Conservation (phyloP, 2,329 filamentous ascomycete species). For the Ilyonectria mors-panacis region DNA sequence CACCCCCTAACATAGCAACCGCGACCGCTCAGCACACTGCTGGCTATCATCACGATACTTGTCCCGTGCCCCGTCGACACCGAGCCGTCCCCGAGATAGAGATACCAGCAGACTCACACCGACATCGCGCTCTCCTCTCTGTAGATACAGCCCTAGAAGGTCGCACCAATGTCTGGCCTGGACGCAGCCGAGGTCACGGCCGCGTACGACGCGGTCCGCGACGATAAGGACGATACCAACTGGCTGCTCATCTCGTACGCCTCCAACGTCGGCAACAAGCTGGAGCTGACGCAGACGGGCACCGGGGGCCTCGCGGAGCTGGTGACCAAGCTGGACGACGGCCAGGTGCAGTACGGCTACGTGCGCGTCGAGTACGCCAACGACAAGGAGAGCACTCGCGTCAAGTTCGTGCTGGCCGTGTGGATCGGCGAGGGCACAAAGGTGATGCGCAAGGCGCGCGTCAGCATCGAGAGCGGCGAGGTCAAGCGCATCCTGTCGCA, state of each 20-base stretch:
- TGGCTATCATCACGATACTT: background rate
- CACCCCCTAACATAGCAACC: background rate
- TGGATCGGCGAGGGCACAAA: slow-evolving; percentile 78
- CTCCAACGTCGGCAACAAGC: slow-evolving; percentile 67
- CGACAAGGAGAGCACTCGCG: slow-evolving; percentile 77
- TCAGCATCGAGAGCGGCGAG: slow-evolving; percentile 76
- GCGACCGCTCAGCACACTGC: slow-evolving; percentile 1
- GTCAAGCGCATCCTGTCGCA: slow-evolving; percentile 76
- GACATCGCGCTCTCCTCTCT: too few relatives aligned
- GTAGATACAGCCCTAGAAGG: background rate
- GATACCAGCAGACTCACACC: background rate
- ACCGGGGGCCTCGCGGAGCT: slow-evolving; percentile 73
- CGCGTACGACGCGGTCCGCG: slow-evolving; percentile 77
- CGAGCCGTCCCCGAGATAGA: background rate
- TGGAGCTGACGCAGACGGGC: slow-evolving; percentile 71
- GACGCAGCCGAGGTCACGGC: slow-evolving; percentile 72
- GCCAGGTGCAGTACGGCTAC: slow-evolving; percentile 77
- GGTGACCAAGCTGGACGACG: slow-evolving; percentile 67
- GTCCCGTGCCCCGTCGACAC: background rate
- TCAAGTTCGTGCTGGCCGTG: slow-evolving; percentile 78
- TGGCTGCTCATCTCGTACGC: slow-evolving; percentile 78
- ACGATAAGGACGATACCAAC: slow-evolving; percentile 75
- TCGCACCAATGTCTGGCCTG: slow-evolving; percentile 66
- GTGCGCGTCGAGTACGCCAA: slow-evolving; percentile 78
- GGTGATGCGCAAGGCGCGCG: slow-evolving; percentile 79